A percentile compares a stretch with the other conserved stretches of the same genome.
These are phyloP conservation scores for Iberis pinnata DNA, from an alignment of 345 rosid genomes.

Conservation along the genomic window DNA sequence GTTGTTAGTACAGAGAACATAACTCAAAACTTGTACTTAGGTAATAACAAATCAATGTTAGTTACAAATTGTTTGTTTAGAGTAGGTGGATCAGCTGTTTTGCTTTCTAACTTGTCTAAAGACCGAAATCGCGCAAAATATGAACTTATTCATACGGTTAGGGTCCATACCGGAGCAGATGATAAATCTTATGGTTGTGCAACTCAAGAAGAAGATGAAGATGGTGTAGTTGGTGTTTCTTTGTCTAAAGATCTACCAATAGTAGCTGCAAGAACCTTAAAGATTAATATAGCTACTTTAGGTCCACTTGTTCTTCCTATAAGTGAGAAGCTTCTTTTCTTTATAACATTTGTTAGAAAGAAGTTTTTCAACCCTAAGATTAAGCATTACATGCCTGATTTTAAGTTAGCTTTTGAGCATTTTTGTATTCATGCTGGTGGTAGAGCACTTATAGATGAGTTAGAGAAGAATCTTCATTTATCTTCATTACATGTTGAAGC, in stretches of 20 bases:
- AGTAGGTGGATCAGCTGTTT: slow-evolving; percentile 45
- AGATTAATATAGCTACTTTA: slow-evolving; percentile 54
- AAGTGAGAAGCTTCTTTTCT: slow-evolving; percentile 47
- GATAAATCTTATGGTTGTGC: slow-evolving; percentile 46
- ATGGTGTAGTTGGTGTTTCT: slow-evolving; percentile 34
- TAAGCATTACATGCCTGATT: slow-evolving; percentile 38
- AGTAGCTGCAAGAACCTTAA: slow-evolving; percentile 57
- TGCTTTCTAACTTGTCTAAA: slow-evolving; percentile 42
- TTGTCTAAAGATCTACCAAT: slow-evolving; percentile 54
- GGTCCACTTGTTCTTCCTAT: slow-evolving; percentile 62
- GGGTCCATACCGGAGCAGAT: slow-evolving; percentile 53
- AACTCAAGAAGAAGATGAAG: slow-evolving; percentile 47
- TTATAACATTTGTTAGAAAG: slow-evolving; percentile 32
- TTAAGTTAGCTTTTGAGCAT: slow-evolving; percentile 61
- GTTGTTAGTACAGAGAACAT: slow-evolving; percentile 56
- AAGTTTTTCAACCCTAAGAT: slow-evolving; percentile 37
- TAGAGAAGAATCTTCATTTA: slow-evolving; percentile 47
- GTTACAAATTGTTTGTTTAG: slow-evolving; percentile 54
- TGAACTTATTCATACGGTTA: slow-evolving; percentile 44
- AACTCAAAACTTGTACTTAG: slow-evolving; percentile 39
- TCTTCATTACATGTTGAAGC: slow-evolving; percentile 52
- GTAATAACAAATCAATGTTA: slow-evolving; percentile 55
- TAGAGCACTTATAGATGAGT: slow-evolving; percentile 48
- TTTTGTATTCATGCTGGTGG: slow-evolving; percentile 67
- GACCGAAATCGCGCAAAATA: slow-evolving; percentile 43